Percentiles rank a stretch among this genome's conserved stretches.
These are phyloP conservation scores for Lasiodiplodia gonubiensis DNA, from an alignment of 2,329 filamentous ascomycete genomes.

Conservation along the genomic window DNA sequence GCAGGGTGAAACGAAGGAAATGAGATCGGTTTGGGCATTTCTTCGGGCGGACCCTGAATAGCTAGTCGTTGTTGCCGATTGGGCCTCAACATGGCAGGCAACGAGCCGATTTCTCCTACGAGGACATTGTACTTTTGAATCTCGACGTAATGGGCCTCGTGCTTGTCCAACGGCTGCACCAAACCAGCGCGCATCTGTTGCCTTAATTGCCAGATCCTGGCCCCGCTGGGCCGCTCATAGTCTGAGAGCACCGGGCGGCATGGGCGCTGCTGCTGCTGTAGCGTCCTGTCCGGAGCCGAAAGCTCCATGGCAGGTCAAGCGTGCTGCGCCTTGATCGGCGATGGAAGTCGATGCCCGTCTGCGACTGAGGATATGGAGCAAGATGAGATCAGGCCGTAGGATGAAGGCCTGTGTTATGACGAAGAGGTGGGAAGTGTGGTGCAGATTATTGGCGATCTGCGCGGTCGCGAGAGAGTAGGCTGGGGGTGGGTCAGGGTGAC, in stretches of 20 bases:
- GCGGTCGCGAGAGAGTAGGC: neutral
- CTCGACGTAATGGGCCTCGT: slow-evolving; percentile 1
- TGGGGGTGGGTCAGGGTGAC: slow-evolving; percentile 4
- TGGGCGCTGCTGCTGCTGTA: neutral
- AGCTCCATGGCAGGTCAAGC: neutral
- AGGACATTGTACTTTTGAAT: slow-evolving; percentile 3
- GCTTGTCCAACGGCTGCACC: neutral
- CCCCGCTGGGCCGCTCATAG: neutral
- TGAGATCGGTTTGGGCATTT: neutral
- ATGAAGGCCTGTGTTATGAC: neutral
- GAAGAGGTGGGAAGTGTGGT: neutral
- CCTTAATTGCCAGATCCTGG: neutral
- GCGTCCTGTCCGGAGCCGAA: neutral
- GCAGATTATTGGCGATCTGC: neutral
- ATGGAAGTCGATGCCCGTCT: neutral
- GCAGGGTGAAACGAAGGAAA: neutral
- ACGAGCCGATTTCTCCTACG: neutral
- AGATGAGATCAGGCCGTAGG: neutral
- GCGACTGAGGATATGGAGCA: neutral
- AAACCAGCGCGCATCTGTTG: slow-evolving; percentile 3
- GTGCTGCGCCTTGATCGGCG: neutral
- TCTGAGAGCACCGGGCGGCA: neutral
- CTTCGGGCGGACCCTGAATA: neutral
- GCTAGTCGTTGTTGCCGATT: neutral
- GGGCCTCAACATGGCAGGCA: neutral